A percentile compares a stretch with the other conserved stretches of the same genome.
These are phyloP conservation scores for Alternaria longipes DNA, from an alignment of 2,329 filamentous ascomycete genomes.

Conservation along the genomic window DNA sequence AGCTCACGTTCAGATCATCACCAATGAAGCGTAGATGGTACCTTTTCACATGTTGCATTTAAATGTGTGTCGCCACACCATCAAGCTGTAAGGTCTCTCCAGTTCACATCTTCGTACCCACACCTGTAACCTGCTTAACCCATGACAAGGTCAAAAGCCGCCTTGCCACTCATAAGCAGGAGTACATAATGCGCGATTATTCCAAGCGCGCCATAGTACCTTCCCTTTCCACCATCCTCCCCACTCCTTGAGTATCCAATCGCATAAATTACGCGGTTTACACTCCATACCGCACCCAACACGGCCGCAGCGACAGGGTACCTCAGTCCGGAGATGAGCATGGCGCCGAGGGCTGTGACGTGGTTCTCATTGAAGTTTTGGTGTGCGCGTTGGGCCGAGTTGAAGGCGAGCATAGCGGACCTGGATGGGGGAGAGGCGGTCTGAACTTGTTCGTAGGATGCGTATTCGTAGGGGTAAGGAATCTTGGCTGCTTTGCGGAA, in stretches of 20 bases:
- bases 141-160: slow-evolving; percentile 35
- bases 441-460: slow-evolving; percentile 63
- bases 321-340: slow-evolving; percentile 64
- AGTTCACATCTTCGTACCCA: not conserved
- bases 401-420: slow-evolving; percentile 58
- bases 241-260: slow-evolving; percentile 55
- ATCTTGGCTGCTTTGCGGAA: slow-evolving; percentile 64
- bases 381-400: slow-evolving; percentile 57
- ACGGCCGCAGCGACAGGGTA: slow-evolving; percentile 60
- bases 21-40: not conserved
- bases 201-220: slow-evolving; percentile 51
- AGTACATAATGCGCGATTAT: slow-evolving; percentile 45
- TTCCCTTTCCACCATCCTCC: slow-evolving; percentile 55
- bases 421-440: slow-evolving; percentile 49
- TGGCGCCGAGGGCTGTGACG: slow-evolving; percentile 59
- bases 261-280: slow-evolving; percentile 60
- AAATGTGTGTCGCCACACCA: not conserved
- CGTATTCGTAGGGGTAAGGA: slow-evolving; percentile 67
- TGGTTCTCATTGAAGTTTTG: slow-evolving; percentile 69
- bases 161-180: slow-evolving; percentile 38
- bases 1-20: not conserved
- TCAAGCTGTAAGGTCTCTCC: not conserved
- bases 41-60: not conserved
- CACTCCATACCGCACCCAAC: slow-evolving; percentile 61
- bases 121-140: slow-evolving; percentile 12